Conservation (phyloP, 2,329 filamentous ascomycete species). For the Aurifilum marmelostoma region DNA sequence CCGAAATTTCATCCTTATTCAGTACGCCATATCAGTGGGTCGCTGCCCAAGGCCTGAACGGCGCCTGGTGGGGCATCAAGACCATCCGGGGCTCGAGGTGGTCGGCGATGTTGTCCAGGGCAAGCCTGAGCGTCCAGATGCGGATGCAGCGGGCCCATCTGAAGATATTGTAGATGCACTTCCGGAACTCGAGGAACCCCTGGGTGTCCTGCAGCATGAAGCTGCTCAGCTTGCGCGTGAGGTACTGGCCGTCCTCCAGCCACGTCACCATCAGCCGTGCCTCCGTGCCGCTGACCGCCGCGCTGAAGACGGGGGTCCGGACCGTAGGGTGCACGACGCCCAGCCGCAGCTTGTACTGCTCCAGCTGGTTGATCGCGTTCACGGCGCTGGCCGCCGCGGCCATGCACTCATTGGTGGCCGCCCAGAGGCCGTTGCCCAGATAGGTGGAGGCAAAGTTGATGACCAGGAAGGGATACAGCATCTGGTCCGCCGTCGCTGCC, state of each 20-base stretch:
- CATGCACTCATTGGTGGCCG: slow-evolving; percentile 43
- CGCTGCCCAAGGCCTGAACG: no score
- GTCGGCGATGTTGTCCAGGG: slow-evolving; percentile 27
- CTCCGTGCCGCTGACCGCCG: slow-evolving; percentile 31
- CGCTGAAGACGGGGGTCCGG: neutral
- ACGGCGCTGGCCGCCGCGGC: slow-evolving; percentile 27
- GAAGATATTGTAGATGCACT: slow-evolving; percentile 41
- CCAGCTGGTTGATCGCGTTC: neutral
- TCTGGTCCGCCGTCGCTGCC: slow-evolving; percentile 29
- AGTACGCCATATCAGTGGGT: no score
- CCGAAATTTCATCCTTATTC: no score
- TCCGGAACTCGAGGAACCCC: slow-evolving; percentile 39
- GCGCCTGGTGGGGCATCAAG: no score
- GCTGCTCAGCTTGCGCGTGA: slow-evolving; percentile 35
- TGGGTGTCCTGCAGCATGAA: slow-evolving; percentile 38
- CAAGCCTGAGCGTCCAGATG: slow-evolving; percentile 31
- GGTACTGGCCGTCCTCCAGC: slow-evolving; percentile 40
- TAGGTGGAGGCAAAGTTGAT: slow-evolving; percentile 35
- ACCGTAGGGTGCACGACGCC: neutral
- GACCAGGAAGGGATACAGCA: slow-evolving; percentile 36
- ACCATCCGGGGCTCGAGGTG: neutral
- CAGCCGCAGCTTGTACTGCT: neutral
- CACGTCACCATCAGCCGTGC: slow-evolving; percentile 42
- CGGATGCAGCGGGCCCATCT: slow-evolving; percentile 38
- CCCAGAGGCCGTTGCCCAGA: slow-evolving; percentile 35